These are phyloP conservation scores for Cercis canadensis DNA, from an alignment of 306 rosid genomes.

Conservation along the genomic window DNA sequence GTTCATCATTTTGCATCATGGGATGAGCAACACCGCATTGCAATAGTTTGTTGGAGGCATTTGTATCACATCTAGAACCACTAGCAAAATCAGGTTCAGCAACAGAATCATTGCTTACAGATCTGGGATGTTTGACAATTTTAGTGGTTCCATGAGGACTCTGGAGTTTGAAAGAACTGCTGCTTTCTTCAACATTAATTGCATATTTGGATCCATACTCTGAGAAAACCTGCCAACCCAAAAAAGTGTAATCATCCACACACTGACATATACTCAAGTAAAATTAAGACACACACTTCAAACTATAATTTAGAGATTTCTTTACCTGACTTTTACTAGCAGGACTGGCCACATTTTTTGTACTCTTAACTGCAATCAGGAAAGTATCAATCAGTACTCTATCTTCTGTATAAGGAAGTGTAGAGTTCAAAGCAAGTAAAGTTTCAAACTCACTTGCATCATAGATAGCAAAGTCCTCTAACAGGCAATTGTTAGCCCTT, in stretches of 20 bases:
- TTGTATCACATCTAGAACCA: slow-evolving; percentile 61
- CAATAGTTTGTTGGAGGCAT: slow-evolving; percentile 50
- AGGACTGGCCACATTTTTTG: slow-evolving; percentile 40
- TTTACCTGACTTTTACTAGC: slow-evolving; percentile 61
- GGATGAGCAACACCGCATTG: slow-evolving; percentile 43
- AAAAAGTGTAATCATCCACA: slow-evolving; percentile 36
- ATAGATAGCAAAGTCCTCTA: slow-evolving; percentile 55
- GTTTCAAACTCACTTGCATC: slow-evolving; percentile 62
- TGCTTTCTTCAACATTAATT: slow-evolving; percentile 67
- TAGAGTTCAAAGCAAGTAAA: slow-evolving; percentile 37
- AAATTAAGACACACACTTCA: slow-evolving; percentile 24
- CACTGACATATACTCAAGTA: slow-evolving; percentile 26
- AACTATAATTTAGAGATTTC: slow-evolving; percentile 21
- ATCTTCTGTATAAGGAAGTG: slow-evolving; percentile 25
- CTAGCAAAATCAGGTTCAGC: slow-evolving; percentile 53
- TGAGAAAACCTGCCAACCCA: slow-evolving; percentile 60
- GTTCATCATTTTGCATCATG: slow-evolving; percentile 42
- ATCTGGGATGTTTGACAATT: slow-evolving; percentile 48
- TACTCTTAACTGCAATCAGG: slow-evolving; percentile 61
- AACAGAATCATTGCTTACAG: slow-evolving; percentile 54
- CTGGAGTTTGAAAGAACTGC: slow-evolving; percentile 68
- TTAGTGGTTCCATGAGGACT: slow-evolving; percentile 47
- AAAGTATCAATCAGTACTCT: slow-evolving; percentile 42
- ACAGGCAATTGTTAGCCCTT: slow-evolving; percentile 37
- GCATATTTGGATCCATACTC: slow-evolving; percentile 53